Evolutionary conservation across 2,329 filamentous ascomycete genomes (phyloP).

Genomic region (Sclerotinia trifoliorum): DNA sequence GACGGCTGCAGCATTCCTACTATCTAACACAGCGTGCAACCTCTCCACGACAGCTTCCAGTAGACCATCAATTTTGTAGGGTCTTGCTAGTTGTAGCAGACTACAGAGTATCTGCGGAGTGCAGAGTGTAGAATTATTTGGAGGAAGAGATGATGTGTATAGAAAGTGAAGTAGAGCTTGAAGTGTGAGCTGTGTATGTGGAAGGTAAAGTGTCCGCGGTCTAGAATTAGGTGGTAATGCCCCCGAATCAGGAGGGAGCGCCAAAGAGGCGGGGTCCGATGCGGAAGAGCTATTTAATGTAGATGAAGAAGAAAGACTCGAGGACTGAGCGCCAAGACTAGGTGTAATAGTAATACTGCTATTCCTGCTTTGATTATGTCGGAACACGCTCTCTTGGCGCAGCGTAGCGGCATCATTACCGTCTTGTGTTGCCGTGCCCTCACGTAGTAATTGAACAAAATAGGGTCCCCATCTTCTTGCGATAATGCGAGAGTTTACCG

Average conservation of each 20-base stretch:
- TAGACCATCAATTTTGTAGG: constrained; percentile 89
- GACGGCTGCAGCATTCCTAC: constrained; percentile 89
- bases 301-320: constrained; percentile 49
- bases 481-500: constrained; percentile 87
- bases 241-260: constrained; percentile 43
- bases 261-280: constrained; percentile 21
- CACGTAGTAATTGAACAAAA: constrained; percentile 86
- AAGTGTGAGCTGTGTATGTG: constrained; percentile 85
- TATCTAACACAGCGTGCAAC: constrained; percentile 84
- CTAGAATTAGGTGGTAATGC: constrained; percentile 62
- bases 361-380: constrained; percentile 63
- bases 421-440: constrained; percentile 67
- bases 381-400: constrained; percentile 56
- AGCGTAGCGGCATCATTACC: constrained; percentile 75
- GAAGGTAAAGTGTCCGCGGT: constrained; percentile 85
- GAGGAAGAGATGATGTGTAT: constrained; percentile 86
- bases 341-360: constrained; percentile 85
- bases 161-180: constrained; percentile 89
- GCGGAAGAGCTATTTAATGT: constrained; percentile 42
- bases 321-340: constrained; percentile 52
- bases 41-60: constrained; percentile 91
- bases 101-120: constrained; percentile 96
- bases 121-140: constrained; percentile 72
- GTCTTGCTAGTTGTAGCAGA: constrained; percentile 85
- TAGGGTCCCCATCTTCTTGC: constrained; percentile 91